phyloP scores from a whole-genome alignment of 2,329 filamentous ascomycete species.

The Fusarium graminum region DNA sequence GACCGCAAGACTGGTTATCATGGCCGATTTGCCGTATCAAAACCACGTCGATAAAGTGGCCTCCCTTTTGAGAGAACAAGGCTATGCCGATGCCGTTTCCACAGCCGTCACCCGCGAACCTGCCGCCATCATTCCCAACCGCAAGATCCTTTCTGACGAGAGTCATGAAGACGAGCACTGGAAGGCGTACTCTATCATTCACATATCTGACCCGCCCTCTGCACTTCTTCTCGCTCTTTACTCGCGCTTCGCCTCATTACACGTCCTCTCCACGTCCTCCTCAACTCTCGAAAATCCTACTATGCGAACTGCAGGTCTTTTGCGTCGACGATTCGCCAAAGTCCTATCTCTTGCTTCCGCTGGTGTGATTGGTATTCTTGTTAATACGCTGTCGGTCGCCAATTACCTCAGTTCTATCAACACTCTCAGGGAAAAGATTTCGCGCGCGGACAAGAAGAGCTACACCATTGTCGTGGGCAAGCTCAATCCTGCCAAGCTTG shows the following conservation, averaged over 20 bases:
- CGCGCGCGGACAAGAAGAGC: constrained; percentile 87
- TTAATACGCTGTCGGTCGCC: constrained; percentile 93
- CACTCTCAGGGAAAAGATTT: constrained; percentile 78
- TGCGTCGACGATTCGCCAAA: constrained; percentile 90
- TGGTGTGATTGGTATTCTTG: constrained; percentile 90
- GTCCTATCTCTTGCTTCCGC: constrained; percentile 83
- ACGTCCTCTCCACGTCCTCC: constrained; percentile 79
- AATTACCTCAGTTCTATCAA: constrained; percentile 89
- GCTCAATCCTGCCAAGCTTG: constrained; percentile 93
- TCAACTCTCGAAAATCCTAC: constrained; percentile 62
- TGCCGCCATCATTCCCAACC: constrained; percentile 84
- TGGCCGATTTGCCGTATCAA: constrained; percentile 91
- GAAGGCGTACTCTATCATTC: constrained; percentile 80
- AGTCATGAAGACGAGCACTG: constrained; percentile 61
- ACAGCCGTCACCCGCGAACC: constrained; percentile 84
- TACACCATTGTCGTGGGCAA: constrained; percentile 98
- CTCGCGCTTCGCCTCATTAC: constrained; percentile 81
- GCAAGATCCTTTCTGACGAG: constrained; percentile 69
- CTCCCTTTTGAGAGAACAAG: constrained; percentile 65
- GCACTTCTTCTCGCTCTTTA: constrained; percentile 89
- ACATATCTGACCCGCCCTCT: constrained; percentile 83
- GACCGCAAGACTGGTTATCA: constrained; percentile 76
- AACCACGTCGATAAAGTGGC: constrained; percentile 76
- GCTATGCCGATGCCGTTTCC: constrained; percentile 78
- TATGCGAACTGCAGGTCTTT: constrained; percentile 64